Conservation (phyloP, 441 rosid genomes). For the Jatropha multifida region DNA sequence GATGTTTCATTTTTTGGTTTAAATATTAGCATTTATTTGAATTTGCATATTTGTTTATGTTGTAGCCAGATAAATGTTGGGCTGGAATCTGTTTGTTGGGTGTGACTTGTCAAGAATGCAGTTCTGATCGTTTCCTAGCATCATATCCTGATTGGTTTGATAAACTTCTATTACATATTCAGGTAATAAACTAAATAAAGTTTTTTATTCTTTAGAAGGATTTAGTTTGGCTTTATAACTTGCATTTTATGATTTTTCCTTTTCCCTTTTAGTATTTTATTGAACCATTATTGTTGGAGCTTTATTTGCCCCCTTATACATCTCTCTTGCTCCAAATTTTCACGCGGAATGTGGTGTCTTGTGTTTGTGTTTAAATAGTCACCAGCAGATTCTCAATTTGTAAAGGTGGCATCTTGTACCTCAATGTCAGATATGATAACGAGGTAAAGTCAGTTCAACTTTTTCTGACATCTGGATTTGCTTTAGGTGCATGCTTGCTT, state of each 20-base stretch:
- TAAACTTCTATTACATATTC: conserved; percentile 49
- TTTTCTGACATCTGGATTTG: not conserved
- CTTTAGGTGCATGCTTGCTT: not conserved
- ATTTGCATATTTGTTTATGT: not conserved
- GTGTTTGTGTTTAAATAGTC: conserved; percentile 45
- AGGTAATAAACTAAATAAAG: conserved; percentile 38
- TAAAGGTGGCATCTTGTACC: conserved; percentile 75
- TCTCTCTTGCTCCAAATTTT: not conserved
- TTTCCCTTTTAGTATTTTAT: not conserved
- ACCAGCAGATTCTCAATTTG: conserved; percentile 62
- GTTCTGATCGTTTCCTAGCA: conserved; percentile 56
- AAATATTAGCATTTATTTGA: not conserved
- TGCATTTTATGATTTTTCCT: not conserved
- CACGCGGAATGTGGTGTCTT: not conserved
- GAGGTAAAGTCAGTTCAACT: conserved; percentile 45
- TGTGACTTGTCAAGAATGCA: conserved; percentile 73
- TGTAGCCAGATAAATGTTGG: conserved; percentile 88
- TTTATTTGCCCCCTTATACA: not conserved
- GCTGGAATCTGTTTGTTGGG: conserved; percentile 81
- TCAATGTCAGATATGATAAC: conserved; percentile 65
- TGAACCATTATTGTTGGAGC: not conserved
- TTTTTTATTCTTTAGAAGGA: not conserved
- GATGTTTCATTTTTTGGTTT: not conserved
- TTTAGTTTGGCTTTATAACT: too few species aligned
- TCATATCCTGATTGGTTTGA: conserved; percentile 67